phyloP scores from a whole-genome alignment of 2,329 filamentous ascomycete genomes.

The Trichoderma koningii region DNA sequence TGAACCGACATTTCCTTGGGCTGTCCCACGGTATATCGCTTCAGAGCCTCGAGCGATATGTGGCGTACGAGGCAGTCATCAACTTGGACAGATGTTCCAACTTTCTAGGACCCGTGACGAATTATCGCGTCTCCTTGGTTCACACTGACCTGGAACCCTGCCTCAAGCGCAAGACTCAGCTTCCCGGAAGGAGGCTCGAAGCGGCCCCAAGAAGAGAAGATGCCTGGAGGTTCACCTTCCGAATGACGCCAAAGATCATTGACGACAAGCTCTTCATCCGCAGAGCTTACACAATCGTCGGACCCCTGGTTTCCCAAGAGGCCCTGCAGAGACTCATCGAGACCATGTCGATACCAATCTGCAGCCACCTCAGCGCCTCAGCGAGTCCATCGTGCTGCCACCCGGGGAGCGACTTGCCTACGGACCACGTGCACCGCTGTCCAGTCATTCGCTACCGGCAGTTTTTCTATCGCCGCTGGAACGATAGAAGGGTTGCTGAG shows the following conservation, averaged over 20 bases:
- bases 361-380: neutral
- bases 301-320: neutral
- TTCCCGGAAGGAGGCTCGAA: neutral
- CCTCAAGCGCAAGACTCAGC: neutral
- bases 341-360: neutral
- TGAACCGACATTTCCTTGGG: neutral
- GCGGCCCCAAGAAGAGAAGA: neutral
- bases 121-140: no score
- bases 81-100: neutral
- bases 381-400: no score
- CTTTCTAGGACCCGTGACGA: neutral
- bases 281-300: neutral
- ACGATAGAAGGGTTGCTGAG: neutral
- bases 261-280: constrained; percentile 7
- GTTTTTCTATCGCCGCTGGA: no score
- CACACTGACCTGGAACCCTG: no score
- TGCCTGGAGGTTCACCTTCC: constrained; percentile 5
- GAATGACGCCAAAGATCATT: constrained; percentile 1
- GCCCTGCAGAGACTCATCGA: neutral
- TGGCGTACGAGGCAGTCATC: neutral
- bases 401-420: no score
- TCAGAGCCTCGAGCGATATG: neutral
- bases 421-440: no score
- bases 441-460: no score
- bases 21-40: neutral